These are phyloP conservation scores for Exophiala sp. DNA, from an alignment of 2,329 filamentous ascomycete species.

Conservation along the genomic window DNA sequence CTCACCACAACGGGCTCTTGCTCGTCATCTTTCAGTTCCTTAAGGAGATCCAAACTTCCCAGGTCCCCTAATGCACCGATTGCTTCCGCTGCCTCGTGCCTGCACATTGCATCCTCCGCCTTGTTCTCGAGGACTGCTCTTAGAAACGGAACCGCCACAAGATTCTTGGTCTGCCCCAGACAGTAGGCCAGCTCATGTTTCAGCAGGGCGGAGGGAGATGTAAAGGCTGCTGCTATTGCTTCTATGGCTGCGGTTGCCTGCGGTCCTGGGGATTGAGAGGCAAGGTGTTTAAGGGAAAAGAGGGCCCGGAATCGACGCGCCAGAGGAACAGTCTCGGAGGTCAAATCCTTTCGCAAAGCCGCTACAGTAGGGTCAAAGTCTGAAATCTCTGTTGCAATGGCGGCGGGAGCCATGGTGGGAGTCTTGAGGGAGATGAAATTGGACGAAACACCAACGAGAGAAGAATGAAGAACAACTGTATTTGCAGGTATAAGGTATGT, in stretches of 20 bases:
- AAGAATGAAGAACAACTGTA: background rate
- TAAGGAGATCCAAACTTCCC: conserved; percentile 67
- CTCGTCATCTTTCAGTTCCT: conserved; percentile 64
- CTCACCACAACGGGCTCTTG: conserved; percentile 74
- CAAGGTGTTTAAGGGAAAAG: conserved; percentile 94
- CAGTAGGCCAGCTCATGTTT: conserved; percentile 98
- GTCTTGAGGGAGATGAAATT: background rate
- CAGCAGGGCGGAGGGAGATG: conserved; percentile 77
- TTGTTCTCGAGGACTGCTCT: conserved; percentile 67
- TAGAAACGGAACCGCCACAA: conserved; percentile 66
- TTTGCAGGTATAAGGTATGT: too few species aligned
- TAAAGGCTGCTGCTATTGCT: conserved; percentile 82
- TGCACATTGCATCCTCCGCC: conserved; percentile 86
- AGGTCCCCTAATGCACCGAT: conserved; percentile 77
- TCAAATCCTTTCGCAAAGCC: conserved; percentile 62
- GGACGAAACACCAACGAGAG: background rate
- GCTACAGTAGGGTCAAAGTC: conserved; percentile 38
- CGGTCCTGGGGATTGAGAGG: conserved; percentile 56
- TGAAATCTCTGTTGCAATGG: conserved; percentile 33
- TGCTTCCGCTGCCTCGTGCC: conserved; percentile 94
- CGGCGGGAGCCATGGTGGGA: conserved; percentile 7
- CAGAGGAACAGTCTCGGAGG: conserved; percentile 72
- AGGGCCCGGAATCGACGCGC: conserved; percentile 89
- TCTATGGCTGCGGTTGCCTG: conserved; percentile 59
- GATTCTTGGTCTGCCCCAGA: conserved; percentile 80